These are phyloP conservation scores for Candida tetrigidarum DNA, from an alignment of 1,139 yeast species.

Conservation along the genomic window DNA sequence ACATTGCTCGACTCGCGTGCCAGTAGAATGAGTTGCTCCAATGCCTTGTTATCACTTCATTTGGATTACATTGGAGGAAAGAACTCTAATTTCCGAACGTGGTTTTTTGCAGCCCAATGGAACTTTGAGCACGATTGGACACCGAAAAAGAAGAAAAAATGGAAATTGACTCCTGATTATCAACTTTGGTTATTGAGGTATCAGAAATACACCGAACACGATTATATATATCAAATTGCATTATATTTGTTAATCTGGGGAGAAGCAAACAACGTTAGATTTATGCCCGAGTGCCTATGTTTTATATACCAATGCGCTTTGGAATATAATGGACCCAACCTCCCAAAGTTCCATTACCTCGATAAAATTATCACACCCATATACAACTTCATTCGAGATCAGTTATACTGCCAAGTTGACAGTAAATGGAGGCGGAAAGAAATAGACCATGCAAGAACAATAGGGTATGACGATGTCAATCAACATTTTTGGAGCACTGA, in stretches of 20 bases:
- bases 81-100: constrained; percentile 41
- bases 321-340: constrained; percentile 23
- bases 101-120: constrained; percentile 42
- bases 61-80: constrained; percentile 49
- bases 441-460: constrained; percentile 68
- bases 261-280: constrained; percentile 45
- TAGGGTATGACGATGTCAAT: constrained; percentile 88
- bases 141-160: constrained; percentile 7
- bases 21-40: constrained; percentile 38
- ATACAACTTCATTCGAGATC: constrained; percentile 45
- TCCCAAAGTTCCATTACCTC: constrained; percentile 28
- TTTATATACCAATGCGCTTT: constrained; percentile 38
- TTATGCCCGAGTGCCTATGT: constrained; percentile 48
- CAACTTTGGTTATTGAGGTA: constrained; percentile 24
- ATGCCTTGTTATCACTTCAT: constrained; percentile 42
- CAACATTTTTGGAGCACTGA: constrained; percentile 82
- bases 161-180: constrained; percentile 13
- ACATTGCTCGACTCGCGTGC: constrained; percentile 43
- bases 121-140: constrained; percentile 16
- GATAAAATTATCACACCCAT: constrained; percentile 49
- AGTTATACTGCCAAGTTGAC: constrained; percentile 41
- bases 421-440: constrained; percentile 52
- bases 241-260: constrained; percentile 47
- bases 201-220: constrained; percentile 28
- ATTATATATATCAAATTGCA: constrained; percentile 34